A percentile compares a stretch with the other conserved stretches of the same genome.
Evolutionary conservation across 225 moss, liverwort and hornwort genomes (phyloP).

Genomic region (Marchantia paleacea): DNA sequence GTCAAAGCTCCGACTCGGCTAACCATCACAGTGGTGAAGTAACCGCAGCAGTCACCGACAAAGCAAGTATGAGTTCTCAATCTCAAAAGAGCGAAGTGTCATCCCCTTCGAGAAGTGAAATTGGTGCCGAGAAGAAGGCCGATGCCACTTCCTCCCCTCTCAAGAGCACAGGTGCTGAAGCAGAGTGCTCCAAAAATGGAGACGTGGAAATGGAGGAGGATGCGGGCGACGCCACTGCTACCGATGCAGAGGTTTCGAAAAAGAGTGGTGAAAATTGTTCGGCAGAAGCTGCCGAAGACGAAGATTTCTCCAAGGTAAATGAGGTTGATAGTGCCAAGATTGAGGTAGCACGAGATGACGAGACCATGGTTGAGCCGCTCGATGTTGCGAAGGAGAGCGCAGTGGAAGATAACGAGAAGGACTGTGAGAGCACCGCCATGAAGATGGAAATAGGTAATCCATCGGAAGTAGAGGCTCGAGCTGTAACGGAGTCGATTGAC

Average conservation of each 20-base stretch:
- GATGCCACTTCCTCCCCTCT: constrained; percentile 12
- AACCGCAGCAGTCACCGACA: constrained; percentile 17
- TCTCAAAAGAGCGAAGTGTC: constrained; percentile 6
- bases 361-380: neutral
- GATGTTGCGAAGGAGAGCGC: neutral
- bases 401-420: constrained; percentile 1
- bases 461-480: neutral
- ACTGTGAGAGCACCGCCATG: neutral
- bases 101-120: constrained; percentile 22
- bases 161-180: constrained; percentile 4
- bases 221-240: constrained; percentile 9
- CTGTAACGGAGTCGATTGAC: neutral
- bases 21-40: constrained; percentile 24
- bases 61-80: constrained; percentile 31
- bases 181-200: constrained; percentile 9
- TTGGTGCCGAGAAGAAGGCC: constrained; percentile 17
- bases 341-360: neutral
- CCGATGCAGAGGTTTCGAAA: constrained; percentile 14
- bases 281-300: neutral
- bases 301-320: neutral
- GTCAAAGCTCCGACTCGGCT: constrained; percentile 33
- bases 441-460: neutral
- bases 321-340: neutral
- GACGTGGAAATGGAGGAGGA: constrained; percentile 20
- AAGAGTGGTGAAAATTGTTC: constrained; percentile 3